Percentiles rank a stretch among this genome's conserved stretches.
phyloP scores from a whole-genome alignment of 495 filamentous ascomycete genomes.

The Aspergillus egyptiacus region DNA sequence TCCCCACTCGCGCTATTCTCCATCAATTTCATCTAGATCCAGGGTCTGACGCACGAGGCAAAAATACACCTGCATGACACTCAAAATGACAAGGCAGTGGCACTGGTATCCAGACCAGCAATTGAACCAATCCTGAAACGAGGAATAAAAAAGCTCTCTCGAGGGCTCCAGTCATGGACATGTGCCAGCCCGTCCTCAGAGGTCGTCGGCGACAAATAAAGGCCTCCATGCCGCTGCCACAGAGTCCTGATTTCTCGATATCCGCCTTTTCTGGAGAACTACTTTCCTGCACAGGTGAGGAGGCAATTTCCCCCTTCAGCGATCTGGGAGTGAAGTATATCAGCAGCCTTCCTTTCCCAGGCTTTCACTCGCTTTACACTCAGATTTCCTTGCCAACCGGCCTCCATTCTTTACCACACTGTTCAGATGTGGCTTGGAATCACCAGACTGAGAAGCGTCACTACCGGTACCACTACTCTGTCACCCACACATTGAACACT shows the following conservation, averaged over 20 bases:
- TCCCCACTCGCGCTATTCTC: constrained; percentile 23
- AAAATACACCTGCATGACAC: constrained; percentile 33
- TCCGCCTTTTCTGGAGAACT: constrained; percentile 10
- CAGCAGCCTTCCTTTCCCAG: constrained; percentile 9
- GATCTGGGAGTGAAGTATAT: constrained; percentile 1
- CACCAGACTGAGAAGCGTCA: background rate
- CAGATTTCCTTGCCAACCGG: constrained; percentile 9
- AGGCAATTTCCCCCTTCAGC: constrained; percentile 11
- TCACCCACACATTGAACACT: background rate
- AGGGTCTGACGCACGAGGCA: constrained; percentile 33
- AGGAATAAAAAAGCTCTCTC: too few species aligned
- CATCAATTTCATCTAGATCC: constrained; percentile 32
- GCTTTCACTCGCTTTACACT: constrained; percentile 16
- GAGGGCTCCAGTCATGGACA: constrained; percentile 19
- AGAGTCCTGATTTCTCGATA: constrained; percentile 4
- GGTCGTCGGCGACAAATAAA: constrained; percentile 18
- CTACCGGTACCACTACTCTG: too few species aligned
- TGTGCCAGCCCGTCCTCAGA: constrained; percentile 20
- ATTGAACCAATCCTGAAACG: too few species aligned
- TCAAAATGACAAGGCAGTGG: constrained; percentile 30
- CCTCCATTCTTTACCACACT: too few species aligned
- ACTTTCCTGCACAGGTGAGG: constrained; percentile 7
- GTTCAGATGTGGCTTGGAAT: background rate
- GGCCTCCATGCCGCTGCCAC: constrained; percentile 20
- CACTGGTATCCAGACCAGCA: too few species aligned